Conservation (phyloP, 495 filamentous ascomycete genomes). For the Platismatia glauca region DNA sequence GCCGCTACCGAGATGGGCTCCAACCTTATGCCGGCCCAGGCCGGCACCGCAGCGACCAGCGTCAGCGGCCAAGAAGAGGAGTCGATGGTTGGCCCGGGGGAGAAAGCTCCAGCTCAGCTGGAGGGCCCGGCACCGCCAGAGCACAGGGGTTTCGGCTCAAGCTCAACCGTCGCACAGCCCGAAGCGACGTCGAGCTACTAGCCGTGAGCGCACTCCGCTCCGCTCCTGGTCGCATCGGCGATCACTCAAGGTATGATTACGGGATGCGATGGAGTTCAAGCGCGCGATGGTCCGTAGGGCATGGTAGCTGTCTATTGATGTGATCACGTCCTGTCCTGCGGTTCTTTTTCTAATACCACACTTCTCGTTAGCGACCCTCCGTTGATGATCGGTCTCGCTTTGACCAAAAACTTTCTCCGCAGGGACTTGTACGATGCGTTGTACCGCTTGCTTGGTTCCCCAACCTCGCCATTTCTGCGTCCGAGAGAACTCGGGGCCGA, state of each 20-base stretch:
- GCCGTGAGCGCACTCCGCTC: background rate
- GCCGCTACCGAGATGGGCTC: slow-evolving; percentile 27
- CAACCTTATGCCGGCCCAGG: slow-evolving; percentile 24
- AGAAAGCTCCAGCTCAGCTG: slow-evolving; percentile 9
- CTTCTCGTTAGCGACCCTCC: background rate
- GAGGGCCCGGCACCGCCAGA: slow-evolving; percentile 5
- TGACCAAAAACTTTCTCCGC: background rate
- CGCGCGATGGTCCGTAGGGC: background rate
- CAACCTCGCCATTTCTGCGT: background rate
- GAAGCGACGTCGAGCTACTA: slow-evolving; percentile 9
- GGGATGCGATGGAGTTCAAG: background rate
- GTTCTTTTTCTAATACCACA: background rate
- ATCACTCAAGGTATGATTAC: background rate
- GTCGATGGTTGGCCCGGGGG: background rate
- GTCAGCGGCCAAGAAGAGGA: slow-evolving; percentile 16
- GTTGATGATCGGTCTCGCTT: background rate
- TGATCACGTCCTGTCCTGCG: background rate
- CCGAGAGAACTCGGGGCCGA: background rate
- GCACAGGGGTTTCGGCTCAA: slow-evolving; percentile 18
- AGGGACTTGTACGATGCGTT: background rate
- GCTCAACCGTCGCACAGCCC: slow-evolving; percentile 13
- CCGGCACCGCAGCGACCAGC: slow-evolving; percentile 10
- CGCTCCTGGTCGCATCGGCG: background rate
- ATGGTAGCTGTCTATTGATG: background rate
- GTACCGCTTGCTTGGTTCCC: background rate